Percentiles rank a stretch among this genome's conserved stretches.
Conservation (phyloP, 1,284 basidiomycete species). For the Inonotus hispidus region DNA sequence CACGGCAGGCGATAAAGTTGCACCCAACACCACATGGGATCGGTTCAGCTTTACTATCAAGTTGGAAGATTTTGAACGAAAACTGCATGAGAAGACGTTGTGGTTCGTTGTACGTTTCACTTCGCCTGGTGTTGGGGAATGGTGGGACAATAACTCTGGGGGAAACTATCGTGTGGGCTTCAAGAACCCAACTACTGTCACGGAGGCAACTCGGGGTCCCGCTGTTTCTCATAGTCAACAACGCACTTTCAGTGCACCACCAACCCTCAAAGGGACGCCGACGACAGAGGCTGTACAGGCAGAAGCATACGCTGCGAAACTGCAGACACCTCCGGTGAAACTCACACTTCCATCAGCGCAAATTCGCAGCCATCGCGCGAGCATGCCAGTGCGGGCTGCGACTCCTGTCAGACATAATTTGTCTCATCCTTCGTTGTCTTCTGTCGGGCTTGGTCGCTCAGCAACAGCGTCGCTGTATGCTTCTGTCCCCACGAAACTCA, state of each 20-base stretch:
- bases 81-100: constrained; percentile 60
- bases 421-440: constrained; percentile 13
- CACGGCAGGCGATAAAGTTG: constrained; percentile 32
- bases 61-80: constrained; percentile 68
- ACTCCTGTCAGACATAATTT: constrained; percentile 11
- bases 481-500: constrained; percentile 33
- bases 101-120: constrained; percentile 62
- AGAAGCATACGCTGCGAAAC: constrained; percentile 14
- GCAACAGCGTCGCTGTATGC: constrained; percentile 8
- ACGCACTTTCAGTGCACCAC: constrained; percentile 33
- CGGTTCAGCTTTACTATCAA: constrained; percentile 59
- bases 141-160: constrained; percentile 89
- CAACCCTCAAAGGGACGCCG: constrained; percentile 31
- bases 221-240: constrained; percentile 26
- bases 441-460: constrained; percentile 4
- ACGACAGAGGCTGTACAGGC: constrained; percentile 22
- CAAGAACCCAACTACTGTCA: constrained; percentile 25
- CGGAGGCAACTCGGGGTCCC: constrained; percentile 8
- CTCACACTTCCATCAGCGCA: constrained; percentile 11
- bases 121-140: constrained; percentile 45
- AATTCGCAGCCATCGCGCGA: constrained; percentile 4
- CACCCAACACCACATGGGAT: constrained; percentile 38
- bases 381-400: constrained; percentile 6
- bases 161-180: constrained; percentile 75
- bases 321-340: constrained; percentile 4